Conservation (phyloP, 1,139 yeast genomes). For the Blastobotrys persicus region DNA sequence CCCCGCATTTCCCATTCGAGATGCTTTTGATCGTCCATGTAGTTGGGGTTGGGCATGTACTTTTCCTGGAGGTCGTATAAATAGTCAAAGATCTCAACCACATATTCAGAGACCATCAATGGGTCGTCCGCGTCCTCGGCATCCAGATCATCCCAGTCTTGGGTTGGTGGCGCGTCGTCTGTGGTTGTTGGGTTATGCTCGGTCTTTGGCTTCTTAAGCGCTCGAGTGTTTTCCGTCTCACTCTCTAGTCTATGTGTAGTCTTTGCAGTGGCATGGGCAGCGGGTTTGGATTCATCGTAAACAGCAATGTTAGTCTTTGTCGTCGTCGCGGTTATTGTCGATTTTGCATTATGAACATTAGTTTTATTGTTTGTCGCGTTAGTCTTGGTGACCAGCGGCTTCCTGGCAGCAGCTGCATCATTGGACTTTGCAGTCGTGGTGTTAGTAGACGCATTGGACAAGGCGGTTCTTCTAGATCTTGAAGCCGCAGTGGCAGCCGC, state of each 20-base stretch:
- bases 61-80: constrained; percentile 69
- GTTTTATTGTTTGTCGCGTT: constrained; percentile 5
- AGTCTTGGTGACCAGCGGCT: constrained; percentile 13
- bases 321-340: neutral
- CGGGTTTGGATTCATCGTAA: neutral
- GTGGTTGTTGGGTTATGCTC: constrained; percentile 2
- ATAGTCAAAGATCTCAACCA: constrained; percentile 78
- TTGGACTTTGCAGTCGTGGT: neutral
- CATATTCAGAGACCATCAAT: constrained; percentile 92
- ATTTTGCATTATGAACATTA: constrained; percentile 10
- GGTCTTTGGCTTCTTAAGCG: constrained; percentile 14
- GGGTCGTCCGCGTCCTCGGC: constrained; percentile 92
- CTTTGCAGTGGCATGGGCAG: neutral
- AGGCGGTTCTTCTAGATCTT: neutral
- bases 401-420: neutral
- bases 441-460: neutral
- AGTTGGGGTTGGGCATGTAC: constrained; percentile 77
- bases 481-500: constrained; percentile 9
- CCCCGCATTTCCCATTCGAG: constrained; percentile 73
- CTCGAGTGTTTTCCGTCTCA: constrained; percentile 9
- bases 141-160: constrained; percentile 81
- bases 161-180: neutral
- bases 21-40: constrained; percentile 67
- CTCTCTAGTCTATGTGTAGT: constrained; percentile 11
- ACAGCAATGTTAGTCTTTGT: neutral